Percentiles rank a stretch among this genome's conserved stretches.
Evolutionary conservation across 306 rosid genomes (phyloP).

Genomic region (Geum urbanum): DNA sequence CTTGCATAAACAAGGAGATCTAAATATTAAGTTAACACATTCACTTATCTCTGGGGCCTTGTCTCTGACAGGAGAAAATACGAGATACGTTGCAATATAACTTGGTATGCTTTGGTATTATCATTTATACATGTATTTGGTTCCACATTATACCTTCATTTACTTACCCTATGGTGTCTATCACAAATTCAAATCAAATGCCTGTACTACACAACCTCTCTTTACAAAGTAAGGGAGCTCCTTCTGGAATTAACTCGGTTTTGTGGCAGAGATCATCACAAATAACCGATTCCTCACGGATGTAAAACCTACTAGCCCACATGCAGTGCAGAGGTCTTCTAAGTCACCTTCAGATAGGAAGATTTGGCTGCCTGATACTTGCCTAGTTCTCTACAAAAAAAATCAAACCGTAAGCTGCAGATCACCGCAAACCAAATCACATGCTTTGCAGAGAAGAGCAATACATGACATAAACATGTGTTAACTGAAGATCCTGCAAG

Average conservation of each 20-base stretch:
- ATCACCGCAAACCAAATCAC: background rate
- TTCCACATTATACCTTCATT: background rate
- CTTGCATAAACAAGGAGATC: too few species aligned
- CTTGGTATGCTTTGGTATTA: background rate
- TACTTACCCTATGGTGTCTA: background rate
- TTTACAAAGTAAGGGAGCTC: background rate
- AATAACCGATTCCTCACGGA: constrained; percentile 60
- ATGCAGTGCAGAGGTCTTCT: constrained; percentile 70
- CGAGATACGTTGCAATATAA: background rate
- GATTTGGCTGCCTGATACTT: constrained; percentile 45
- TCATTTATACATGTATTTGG: background rate
- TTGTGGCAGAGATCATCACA: constrained; percentile 79
- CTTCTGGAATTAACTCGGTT: constrained; percentile 38
- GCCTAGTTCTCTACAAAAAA: constrained; percentile 39
- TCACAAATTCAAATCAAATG: background rate
- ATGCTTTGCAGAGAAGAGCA: background rate
- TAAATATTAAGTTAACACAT: too few species aligned
- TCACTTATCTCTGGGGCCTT: too few species aligned
- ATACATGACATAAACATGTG: background rate
- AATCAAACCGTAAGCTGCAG: constrained; percentile 16
- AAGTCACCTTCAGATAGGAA: constrained; percentile 63
- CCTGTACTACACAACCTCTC: background rate
- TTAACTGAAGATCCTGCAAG: background rate
- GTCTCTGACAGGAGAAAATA: too few species aligned
- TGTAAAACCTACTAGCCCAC: constrained; percentile 61